Percentiles rank a stretch among this genome's conserved stretches.
phyloP scores from a whole-genome alignment of 495 filamentous ascomycete species.

The Podospora fimiseda region DNA sequence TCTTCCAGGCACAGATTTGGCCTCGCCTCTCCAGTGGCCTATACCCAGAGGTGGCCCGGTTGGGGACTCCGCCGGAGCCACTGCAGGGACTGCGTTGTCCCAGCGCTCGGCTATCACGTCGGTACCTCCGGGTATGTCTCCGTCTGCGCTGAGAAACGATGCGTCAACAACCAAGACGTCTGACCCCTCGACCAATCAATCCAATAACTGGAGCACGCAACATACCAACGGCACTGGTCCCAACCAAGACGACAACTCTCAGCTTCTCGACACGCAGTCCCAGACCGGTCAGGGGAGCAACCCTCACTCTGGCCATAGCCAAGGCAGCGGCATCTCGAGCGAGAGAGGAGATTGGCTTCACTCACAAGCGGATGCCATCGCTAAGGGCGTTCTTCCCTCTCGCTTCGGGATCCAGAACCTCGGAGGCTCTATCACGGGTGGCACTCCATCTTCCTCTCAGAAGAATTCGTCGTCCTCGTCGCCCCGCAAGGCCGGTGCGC shows the following conservation, averaged over 20 bases:
- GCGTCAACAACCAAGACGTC: constrained; percentile 80
- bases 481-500: background rate
- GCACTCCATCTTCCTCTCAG: constrained; percentile 30
- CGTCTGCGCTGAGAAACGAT: constrained; percentile 70
- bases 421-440: constrained; percentile 7
- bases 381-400: constrained; percentile 31
- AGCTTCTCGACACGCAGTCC: constrained; percentile 56
- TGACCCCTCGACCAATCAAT: constrained; percentile 58
- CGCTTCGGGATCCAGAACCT: constrained; percentile 6
- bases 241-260: constrained; percentile 36
- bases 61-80: constrained; percentile 28
- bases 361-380: constrained; percentile 45
- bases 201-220: constrained; percentile 56
- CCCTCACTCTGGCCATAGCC: constrained; percentile 11
- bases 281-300: constrained; percentile 11
- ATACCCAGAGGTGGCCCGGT: constrained; percentile 11
- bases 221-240: constrained; percentile 48
- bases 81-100: constrained; percentile 43
- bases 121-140: constrained; percentile 68
- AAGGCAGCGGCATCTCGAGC: constrained; percentile 34
- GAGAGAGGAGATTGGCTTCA: constrained; percentile 39
- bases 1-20: constrained; percentile 27
- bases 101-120: constrained; percentile 70
- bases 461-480: background rate
- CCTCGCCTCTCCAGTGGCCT: constrained; percentile 25